Evolutionary conservation across 2,329 filamentous ascomycete genomes (phyloP).

Genomic region (Seiridium cupressi): DNA sequence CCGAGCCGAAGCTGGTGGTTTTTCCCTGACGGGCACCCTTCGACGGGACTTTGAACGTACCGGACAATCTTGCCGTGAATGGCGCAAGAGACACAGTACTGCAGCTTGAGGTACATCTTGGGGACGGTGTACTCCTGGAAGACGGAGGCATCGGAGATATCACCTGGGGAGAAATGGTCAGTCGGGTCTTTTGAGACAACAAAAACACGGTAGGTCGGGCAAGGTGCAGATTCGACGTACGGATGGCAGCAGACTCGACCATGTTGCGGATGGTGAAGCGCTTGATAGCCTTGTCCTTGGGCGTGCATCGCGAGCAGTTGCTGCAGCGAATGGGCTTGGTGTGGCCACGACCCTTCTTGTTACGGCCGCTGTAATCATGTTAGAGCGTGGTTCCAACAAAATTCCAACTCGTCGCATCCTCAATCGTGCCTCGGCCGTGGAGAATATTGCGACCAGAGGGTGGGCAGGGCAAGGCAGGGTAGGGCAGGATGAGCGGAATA

Average conservation of each 20-base stretch:
- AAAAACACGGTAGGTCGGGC: conserved; percentile 6
- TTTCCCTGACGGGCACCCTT: conserved; percentile 47
- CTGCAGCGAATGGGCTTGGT: conserved; percentile 93
- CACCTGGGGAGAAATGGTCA: conserved; percentile 61
- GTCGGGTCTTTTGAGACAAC: conserved; percentile 1
- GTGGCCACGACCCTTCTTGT: conserved; percentile 99
- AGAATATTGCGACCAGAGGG: not conserved
- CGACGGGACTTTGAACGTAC: conserved; percentile 62
- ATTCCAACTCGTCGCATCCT: not conserved
- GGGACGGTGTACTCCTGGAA: conserved; percentile 99
- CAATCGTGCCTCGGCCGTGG: conserved; percentile 2
- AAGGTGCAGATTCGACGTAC: conserved; percentile 61
- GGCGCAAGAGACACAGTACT: conserved; percentile 99
- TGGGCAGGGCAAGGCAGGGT: not conserved
- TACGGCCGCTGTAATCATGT: conserved; percentile 71
- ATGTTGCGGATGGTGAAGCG: conserved; percentile 99
- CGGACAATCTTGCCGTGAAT: conserved; percentile 99
- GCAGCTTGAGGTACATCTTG: conserved; percentile 99
- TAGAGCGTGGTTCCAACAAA: not conserved
- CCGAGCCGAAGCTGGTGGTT: conserved; percentile 43
- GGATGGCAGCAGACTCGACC: conserved; percentile 99
- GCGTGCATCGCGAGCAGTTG: conserved; percentile 79
- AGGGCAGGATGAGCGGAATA: conserved; percentile 2
- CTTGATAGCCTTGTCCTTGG: conserved; percentile 99
- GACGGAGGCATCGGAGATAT: conserved; percentile 99